These are phyloP conservation scores for Westerdykella ornata DNA, from an alignment of 2,329 filamentous ascomycete species.

Conservation along the genomic window DNA sequence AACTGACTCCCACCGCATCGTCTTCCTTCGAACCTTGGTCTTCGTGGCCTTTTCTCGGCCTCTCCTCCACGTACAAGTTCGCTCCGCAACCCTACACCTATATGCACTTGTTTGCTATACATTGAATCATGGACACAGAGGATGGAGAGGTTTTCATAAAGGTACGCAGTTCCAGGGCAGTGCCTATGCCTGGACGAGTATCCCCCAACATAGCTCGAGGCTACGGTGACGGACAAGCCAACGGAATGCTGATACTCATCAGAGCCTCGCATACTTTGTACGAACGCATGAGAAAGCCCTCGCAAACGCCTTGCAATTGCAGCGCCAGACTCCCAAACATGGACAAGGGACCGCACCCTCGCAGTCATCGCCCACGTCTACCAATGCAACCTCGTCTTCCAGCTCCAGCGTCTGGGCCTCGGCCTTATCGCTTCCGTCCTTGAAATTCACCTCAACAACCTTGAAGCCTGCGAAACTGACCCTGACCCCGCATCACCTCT, in stretches of 20 bases:
- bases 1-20: constrained; percentile 9
- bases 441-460: constrained; percentile 76
- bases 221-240: not conserved
- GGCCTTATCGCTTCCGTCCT: constrained; percentile 76
- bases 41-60: constrained; percentile 9
- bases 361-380: constrained; percentile 34
- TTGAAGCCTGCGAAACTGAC: constrained; percentile 88
- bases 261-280: constrained; percentile 95
- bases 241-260: constrained; percentile 25
- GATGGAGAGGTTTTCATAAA: constrained; percentile 86
- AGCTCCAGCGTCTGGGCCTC: constrained; percentile 66
- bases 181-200: not conserved
- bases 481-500: constrained; percentile 90
- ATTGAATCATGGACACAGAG: constrained; percentile 69
- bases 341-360: constrained; percentile 40
- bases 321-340: constrained; percentile 66
- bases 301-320: constrained; percentile 87
- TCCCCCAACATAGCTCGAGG: constrained; percentile 4
- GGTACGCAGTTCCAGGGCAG: constrained; percentile 45
- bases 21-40: constrained; percentile 8
- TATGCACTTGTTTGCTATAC: constrained; percentile 18
- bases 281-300: constrained; percentile 95
- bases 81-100: constrained; percentile 28
- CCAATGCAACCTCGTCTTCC: constrained; percentile 50
- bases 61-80: constrained; percentile 2